These are phyloP conservation scores for Knoxdaviesia capensis DNA, from an alignment of 2,329 filamentous ascomycete species.

Conservation along the genomic window DNA sequence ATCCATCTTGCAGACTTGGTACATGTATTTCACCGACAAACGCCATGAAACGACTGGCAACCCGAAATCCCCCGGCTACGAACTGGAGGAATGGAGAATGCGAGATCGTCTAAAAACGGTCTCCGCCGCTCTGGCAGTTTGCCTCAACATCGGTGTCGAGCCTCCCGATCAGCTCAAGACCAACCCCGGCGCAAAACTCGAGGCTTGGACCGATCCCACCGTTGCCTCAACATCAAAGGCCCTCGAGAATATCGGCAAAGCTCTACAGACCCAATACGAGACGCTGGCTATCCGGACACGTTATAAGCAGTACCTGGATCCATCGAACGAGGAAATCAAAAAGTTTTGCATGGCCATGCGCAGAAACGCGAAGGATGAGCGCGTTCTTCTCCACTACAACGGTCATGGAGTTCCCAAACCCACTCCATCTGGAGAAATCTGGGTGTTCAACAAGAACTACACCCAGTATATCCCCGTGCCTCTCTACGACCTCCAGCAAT, in stretches of 20 bases:
- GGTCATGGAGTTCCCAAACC: conserved; percentile 93
- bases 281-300: conserved; percentile 86
- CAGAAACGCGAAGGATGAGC: conserved; percentile 84
- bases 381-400: conserved; percentile 96
- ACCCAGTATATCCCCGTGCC: conserved; percentile 98
- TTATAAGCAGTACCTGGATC: conserved; percentile 93
- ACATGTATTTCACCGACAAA: conserved; percentile 99
- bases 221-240: conserved; percentile 63
- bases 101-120: conserved; percentile 91
- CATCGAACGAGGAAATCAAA: conserved; percentile 91
- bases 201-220: conserved; percentile 92
- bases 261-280: conserved; percentile 91
- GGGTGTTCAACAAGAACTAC: conserved; percentile 98
- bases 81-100: conserved; percentile 91
- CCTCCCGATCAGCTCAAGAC: conserved; percentile 95
- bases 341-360: conserved; percentile 85
- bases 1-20: conserved; percentile 52
- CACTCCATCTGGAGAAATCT: conserved; percentile 88
- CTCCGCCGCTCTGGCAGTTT: conserved; percentile 81
- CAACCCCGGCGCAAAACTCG: conserved; percentile 75
- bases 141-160: conserved; percentile 92
- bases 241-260: conserved; percentile 86
- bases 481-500: conserved; percentile 82
- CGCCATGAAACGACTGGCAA: conserved; percentile 88
- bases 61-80: conserved; percentile 45